Evolutionary conservation across 148 eudicot genomes (phyloP).

Genomic region (Chenopodium suecicum): DNA sequence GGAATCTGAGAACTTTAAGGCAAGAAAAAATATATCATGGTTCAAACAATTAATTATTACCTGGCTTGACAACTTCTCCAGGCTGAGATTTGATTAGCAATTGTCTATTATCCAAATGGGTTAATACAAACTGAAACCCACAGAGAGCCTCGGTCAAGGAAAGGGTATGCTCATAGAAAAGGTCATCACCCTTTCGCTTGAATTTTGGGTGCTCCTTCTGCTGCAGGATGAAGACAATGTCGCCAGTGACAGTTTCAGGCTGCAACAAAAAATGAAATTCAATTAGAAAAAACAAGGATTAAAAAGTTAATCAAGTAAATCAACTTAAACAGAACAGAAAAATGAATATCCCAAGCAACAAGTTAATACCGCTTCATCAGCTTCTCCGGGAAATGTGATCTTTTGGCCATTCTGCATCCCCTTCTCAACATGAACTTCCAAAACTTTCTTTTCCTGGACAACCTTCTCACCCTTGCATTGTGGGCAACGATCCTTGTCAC

Average conservation of each 20-base stretch:
- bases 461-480: conserved; percentile 79
- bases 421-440: conserved; percentile 67
- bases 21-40: no score
- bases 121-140: conserved; percentile 54
- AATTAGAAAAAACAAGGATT: neutral
- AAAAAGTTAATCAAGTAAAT: neutral
- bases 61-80: conserved; percentile 73
- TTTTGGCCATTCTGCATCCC: conserved; percentile 79
- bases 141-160: conserved; percentile 62
- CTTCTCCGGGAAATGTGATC: conserved; percentile 71
- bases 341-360: neutral
- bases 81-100: conserved; percentile 59
- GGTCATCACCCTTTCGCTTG: conserved; percentile 74
- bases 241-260: conserved; percentile 72
- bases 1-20: neutral
- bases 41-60: conserved; percentile 24
- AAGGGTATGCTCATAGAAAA: conserved; percentile 63
- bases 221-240: conserved; percentile 61
- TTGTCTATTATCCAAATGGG: conserved; percentile 63
- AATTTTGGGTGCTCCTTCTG: conserved; percentile 72
- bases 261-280: conserved; percentile 24
- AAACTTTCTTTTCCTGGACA: conserved; percentile 64
- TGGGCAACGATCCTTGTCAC: conserved; percentile 59
- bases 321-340: neutral
- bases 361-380: conserved; percentile 65